Evolutionary conservation across 2,329 filamentous ascomycete species (phyloP).

Genomic region (Fusarium robinianum): DNA sequence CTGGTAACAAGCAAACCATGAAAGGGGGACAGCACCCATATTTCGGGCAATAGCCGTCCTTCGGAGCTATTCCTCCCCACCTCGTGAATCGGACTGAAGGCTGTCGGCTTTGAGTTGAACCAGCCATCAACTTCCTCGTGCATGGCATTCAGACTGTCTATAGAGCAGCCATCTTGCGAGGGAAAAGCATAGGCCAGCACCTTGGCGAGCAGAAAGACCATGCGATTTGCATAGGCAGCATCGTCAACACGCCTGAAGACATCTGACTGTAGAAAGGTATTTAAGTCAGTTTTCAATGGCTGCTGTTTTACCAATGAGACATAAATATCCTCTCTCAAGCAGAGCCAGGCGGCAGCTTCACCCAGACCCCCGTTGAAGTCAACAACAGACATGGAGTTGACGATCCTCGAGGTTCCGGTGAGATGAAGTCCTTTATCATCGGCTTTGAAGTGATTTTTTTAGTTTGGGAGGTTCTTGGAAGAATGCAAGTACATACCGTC

Average conservation of each 20-base stretch:
- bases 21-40: conserved; percentile 18
- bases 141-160: conserved; percentile 4
- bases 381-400: conserved; percentile 27
- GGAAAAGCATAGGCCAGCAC: conserved; percentile 13
- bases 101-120: conserved; percentile 16
- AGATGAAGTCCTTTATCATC: conserved; percentile 26
- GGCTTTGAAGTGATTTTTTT: conserved; percentile 4
- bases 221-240: conserved; percentile 16
- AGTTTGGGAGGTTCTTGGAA: too few relatives aligned
- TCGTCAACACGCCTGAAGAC: conserved; percentile 18
- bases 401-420: conserved; percentile 23
- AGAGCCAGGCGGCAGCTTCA: conserved; percentile 26
- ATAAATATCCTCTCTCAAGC: conserved; percentile 24
- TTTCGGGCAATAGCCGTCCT: conserved; percentile 14
- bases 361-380: conserved; percentile 26
- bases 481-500: too few relatives aligned
- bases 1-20: conserved; percentile 2
- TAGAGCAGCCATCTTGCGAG: conserved; percentile 1
- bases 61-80: conserved; percentile 7
- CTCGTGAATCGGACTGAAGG: conserved; percentile 17
- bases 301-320: conserved; percentile 21
- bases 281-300: conserved; percentile 17
- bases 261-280: conserved; percentile 24
- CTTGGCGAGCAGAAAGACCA: conserved; percentile 15
- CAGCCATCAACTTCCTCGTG: conserved; percentile 8